These are phyloP conservation scores for Schwanniomyces vanrijiae DNA, from an alignment of 805 yeast genomes.

Conservation along the genomic window DNA sequence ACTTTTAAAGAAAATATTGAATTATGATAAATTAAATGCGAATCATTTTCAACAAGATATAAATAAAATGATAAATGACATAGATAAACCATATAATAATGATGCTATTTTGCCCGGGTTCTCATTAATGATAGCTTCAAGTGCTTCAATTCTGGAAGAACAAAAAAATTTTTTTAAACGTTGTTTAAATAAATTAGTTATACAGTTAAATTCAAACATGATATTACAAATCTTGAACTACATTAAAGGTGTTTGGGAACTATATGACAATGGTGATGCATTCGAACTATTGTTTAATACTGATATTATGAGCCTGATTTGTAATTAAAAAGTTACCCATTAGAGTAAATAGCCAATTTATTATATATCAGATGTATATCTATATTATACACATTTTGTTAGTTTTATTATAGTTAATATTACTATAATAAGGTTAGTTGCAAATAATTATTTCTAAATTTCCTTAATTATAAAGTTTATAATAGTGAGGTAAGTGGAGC, in stretches of 20 bases:
- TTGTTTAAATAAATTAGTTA: slow-evolving; percentile 1
- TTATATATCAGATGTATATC: too few species aligned
- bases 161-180: slow-evolving; percentile 1
- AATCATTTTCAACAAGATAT: slow-evolving; percentile 3
- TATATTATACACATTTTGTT: too few species aligned
- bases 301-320: slow-evolving; percentile 1
- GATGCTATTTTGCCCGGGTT: slow-evolving; percentile 6
- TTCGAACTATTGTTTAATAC: slow-evolving; percentile 5
- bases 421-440: too few species aligned
- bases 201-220: slow-evolving; percentile 5
- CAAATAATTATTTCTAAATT: too few species aligned
- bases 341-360: too few species aligned
- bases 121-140: slow-evolving; percentile 2
- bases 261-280: not conserved
- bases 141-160: not conserved
- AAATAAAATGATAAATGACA: slow-evolving; percentile 2
- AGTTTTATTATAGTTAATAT: too few species aligned
- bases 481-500: too few species aligned
- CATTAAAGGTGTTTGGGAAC: not conserved
- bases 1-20: slow-evolving; percentile 4
- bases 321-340: not conserved
- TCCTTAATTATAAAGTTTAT: too few species aligned
- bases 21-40: not conserved
- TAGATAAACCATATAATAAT: slow-evolving; percentile 4
- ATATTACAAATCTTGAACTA: slow-evolving; percentile 5